These are phyloP conservation scores for Linnemannia zychae DNA, from an alignment of 192 early-diverging fungal genomes.

Conservation along the genomic window DNA sequence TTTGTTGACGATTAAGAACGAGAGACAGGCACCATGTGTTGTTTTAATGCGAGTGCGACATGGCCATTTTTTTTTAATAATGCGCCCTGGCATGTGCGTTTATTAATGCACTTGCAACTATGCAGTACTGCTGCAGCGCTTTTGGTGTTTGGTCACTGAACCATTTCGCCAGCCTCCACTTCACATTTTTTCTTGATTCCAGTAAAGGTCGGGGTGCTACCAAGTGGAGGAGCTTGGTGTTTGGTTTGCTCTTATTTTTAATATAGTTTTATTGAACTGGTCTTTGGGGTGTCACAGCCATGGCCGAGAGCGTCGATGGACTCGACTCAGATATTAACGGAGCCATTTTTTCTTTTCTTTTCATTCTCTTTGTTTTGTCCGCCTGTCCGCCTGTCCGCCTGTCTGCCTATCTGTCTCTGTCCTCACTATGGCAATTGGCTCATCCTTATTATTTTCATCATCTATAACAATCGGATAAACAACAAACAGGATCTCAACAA, in stretches of 20 bases:
- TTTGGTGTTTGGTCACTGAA: background rate
- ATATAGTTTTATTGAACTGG: conserved; percentile 1
- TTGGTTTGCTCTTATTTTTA: conserved; percentile 9
- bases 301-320: background rate
- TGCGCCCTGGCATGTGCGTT: background rate
- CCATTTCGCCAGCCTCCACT: background rate
- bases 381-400: too few species aligned
- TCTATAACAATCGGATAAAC: background rate
- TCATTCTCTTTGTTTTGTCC: background rate
- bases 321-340: background rate
- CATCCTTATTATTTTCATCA: background rate
- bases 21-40: background rate
- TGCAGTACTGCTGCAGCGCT: background rate
- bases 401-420: too few species aligned
- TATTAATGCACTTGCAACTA: background rate
- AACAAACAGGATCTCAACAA: conserved; percentile 36
- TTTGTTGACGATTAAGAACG: background rate
- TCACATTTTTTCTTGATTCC: background rate
- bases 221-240: background rate
- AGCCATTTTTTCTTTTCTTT: background rate
- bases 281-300: background rate
- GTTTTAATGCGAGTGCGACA: background rate
- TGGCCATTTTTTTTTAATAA: background rate
- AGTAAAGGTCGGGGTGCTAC: background rate
- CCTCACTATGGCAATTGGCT: background rate